Conservation (phyloP, 352 stramenopile genomes). For the Globisporangium iwayamae region DNA sequence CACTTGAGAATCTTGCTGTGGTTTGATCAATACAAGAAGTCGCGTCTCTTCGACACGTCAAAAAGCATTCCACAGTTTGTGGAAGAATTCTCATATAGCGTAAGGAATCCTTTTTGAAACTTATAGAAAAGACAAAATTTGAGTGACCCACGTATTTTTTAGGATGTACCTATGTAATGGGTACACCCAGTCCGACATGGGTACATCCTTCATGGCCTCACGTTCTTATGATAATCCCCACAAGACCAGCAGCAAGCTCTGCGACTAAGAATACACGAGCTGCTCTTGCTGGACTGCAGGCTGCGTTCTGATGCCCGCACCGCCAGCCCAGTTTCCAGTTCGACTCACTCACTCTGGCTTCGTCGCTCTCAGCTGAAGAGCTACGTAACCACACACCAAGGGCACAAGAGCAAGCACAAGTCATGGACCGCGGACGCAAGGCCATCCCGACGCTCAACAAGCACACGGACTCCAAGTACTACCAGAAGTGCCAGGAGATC, state of each 20-base stretch:
- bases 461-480: slow-evolving; percentile 84
- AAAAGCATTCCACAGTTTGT: background rate
- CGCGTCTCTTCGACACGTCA: slow-evolving; percentile 2
- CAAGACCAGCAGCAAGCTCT: no score
- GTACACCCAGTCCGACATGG: background rate
- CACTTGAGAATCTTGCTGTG: background rate
- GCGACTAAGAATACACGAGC: background rate
- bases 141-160: background rate
- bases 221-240: background rate
- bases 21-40: background rate
- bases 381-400: background rate
- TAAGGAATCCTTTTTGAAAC: background rate
- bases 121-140: background rate
- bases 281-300: background rate
- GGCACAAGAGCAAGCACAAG: no score
- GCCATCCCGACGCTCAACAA: slow-evolving; percentile 86
- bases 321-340: background rate
- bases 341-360: slow-evolving; percentile 6
- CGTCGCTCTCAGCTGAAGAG: slow-evolving; percentile 8
- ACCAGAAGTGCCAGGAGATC: slow-evolving; percentile 85
- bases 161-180: background rate
- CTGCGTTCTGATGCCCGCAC: background rate
- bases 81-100: background rate
- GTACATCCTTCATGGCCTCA: background rate
- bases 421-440: slow-evolving; percentile 83